Base-by-base conservation (phyloP, 306 rosid species). In the Vigna unguiculata region DNA sequence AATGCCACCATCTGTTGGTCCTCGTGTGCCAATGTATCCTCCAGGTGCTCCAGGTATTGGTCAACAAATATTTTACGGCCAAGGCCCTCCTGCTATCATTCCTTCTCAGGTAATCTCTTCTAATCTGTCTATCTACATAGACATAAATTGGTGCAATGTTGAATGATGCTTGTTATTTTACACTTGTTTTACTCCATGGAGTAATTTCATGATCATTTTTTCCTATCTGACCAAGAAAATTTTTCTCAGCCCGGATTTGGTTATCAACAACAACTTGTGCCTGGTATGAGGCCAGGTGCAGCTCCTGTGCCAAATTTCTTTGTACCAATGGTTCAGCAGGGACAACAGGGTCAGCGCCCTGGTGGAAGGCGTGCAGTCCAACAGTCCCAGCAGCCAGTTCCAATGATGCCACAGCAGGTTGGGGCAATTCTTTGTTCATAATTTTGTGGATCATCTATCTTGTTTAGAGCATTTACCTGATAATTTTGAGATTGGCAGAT, bases 261-360 rank as follows among this genome's bases (percentile, higher is more conserved):
- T 62, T 95, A 92, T 87, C 98, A 95, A 69, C 98, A 95, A 83
- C 98, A 95, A 74, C 97, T 95, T 78, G 91, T 95, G 49, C 98
- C 98, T 22, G 97, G 98, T 30, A 95, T 95, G 93, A 95, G 98
- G 85, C 98, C 98, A 49, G 98, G 97, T 61, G 97, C 91, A 71
- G 96, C 87, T 40, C 96, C 96, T n/a, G 92, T 92, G 89, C 95
- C 96, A 75, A 96, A 96, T 80, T 96, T 89, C 83, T 96, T 90
- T 80, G 76, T 96, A 75, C 97, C 99, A 80, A 96, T 96, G 99
- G 97, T 92, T 87, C 97, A 88, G 78, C 99, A 86, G 81, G 98
- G 98, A 32, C 99, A 90, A 78, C 98, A 90, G 69, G 97, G 93
- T 25, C 98, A 89, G 81, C 95, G 96, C 59, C 95, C 97, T 51